phyloP scores from a whole-genome alignment of 805 yeast genomes.

The Candida parachauliodes region DNA sequence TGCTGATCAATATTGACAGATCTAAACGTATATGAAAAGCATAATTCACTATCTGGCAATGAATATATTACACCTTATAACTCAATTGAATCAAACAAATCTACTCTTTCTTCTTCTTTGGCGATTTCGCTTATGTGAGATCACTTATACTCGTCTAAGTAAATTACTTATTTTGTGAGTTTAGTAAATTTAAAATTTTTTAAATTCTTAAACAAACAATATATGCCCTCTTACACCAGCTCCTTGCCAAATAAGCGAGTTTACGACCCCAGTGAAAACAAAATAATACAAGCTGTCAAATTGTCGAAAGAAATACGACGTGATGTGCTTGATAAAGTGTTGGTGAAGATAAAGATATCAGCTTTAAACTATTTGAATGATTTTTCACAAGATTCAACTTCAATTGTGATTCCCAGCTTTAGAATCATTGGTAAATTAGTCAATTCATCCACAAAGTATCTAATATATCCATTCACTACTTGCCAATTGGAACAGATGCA shows the following conservation, averaged over 20 bases:
- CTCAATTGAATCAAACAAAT: background rate
- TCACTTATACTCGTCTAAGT: too few relatives aligned
- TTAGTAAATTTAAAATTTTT: too few relatives aligned
- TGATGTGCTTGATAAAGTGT: conserved; percentile 14
- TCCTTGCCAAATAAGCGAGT: conserved; percentile 22
- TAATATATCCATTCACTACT: conserved; percentile 32
- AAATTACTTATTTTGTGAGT: too few relatives aligned
- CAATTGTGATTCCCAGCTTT: conserved; percentile 29
- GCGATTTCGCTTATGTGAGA: too few relatives aligned
- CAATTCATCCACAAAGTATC: conserved; percentile 14
- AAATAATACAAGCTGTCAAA: background rate
- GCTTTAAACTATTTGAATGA: conserved; percentile 27
- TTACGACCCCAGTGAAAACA: conserved; percentile 14
- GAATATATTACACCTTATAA: background rate
- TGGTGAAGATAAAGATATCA: conserved; percentile 24
- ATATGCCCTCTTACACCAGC: background rate
- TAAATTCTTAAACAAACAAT: too few relatives aligned
- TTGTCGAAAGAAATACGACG: conserved; percentile 1
- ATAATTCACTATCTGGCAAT: too few relatives aligned
- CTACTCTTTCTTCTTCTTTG: too few relatives aligned
- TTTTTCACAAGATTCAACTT: conserved; percentile 13
- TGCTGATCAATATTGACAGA: too few relatives aligned
- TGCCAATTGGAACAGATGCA: conserved; percentile 24
- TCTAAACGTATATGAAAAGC: too few relatives aligned
- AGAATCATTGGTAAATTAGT: conserved; percentile 29